Evolutionary conservation across 441 rosid genomes (phyloP).

Genomic region (Biscutella laevigata): DNA sequence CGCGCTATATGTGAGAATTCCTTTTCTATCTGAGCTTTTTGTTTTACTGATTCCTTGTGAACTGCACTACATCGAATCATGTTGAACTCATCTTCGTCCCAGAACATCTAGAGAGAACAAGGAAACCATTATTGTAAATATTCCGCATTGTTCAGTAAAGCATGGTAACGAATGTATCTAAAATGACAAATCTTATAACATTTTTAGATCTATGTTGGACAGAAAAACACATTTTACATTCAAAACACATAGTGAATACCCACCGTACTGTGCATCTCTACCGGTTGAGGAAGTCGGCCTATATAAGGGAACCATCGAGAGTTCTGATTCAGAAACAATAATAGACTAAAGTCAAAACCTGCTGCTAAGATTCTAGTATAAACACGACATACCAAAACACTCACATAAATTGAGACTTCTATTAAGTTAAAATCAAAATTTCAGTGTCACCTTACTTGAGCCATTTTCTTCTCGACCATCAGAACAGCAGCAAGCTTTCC

Average conservation of each 20-base stretch:
- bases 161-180: not conserved
- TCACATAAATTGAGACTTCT: not conserved
- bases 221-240: not conserved
- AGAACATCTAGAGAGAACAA: conserved; percentile 48
- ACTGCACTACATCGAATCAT: conserved; percentile 57
- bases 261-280: conserved; percentile 65
- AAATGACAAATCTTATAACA: not conserved
- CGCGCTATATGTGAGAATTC: conserved; percentile 38
- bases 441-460: conserved; percentile 35
- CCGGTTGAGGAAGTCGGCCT: conserved; percentile 51
- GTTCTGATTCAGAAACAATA: conserved; percentile 34
- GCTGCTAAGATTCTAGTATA: too few relatives aligned
- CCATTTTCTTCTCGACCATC: conserved; percentile 42
- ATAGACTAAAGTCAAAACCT: conserved; percentile 8
- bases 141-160: conserved; percentile 1
- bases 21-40: conserved; percentile 43
- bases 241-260: conserved; percentile 6
- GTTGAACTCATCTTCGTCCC: conserved; percentile 57
- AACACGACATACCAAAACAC: too few relatives aligned
- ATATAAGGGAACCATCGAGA: conserved; percentile 71
- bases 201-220: not conserved
- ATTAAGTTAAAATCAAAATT: not conserved
- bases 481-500: conserved; percentile 57
- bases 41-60: conserved; percentile 49
- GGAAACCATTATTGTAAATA: not conserved